A percentile compares a stretch with the other conserved stretches of the same genome.
Evolutionary conservation across 176 grass and related monocot species (phyloP).

Genomic region (Oropetium thomaeum): DNA sequence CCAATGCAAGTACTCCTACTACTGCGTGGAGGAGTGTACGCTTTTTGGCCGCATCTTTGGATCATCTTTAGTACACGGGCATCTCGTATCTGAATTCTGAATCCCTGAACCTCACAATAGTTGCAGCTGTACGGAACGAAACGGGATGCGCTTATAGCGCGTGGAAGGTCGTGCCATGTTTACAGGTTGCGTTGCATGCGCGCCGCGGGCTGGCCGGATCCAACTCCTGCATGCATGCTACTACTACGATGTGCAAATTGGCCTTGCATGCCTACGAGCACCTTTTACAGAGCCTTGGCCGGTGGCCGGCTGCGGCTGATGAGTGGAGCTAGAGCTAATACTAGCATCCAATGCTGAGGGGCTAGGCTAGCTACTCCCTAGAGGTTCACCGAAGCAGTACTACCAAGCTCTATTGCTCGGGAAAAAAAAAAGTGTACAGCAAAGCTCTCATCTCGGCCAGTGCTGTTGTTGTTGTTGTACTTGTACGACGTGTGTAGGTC

Average conservation of each 20-base stretch:
- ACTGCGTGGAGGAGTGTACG: too few species aligned
- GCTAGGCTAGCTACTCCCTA: background rate
- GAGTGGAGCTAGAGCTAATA: constrained; percentile 31
- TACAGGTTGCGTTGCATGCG: constrained; percentile 36
- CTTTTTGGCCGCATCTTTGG: constrained; percentile 12
- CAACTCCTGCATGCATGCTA: background rate
- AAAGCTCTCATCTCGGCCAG: too few species aligned
- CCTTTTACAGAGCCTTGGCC: constrained; percentile 18
- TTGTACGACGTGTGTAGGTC: background rate
- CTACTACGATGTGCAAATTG: too few species aligned
- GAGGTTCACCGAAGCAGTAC: background rate
- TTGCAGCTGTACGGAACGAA: background rate
- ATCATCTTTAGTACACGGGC: background rate
- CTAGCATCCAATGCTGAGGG: constrained; percentile 46
- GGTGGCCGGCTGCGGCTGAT: too few species aligned
- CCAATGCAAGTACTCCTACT: background rate
- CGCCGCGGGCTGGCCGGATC: constrained; percentile 26
- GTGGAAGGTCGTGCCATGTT: constrained; percentile 31
- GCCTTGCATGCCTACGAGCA: background rate
- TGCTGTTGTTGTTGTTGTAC: too few species aligned
- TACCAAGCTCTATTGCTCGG: too few species aligned
- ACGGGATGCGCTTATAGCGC: background rate
- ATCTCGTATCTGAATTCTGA: background rate
- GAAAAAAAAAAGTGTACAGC: too few species aligned
- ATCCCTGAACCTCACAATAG: background rate